Conservation (phyloP, 2,329 filamentous ascomycete genomes). For the Colletotrichum tofieldiae region DNA sequence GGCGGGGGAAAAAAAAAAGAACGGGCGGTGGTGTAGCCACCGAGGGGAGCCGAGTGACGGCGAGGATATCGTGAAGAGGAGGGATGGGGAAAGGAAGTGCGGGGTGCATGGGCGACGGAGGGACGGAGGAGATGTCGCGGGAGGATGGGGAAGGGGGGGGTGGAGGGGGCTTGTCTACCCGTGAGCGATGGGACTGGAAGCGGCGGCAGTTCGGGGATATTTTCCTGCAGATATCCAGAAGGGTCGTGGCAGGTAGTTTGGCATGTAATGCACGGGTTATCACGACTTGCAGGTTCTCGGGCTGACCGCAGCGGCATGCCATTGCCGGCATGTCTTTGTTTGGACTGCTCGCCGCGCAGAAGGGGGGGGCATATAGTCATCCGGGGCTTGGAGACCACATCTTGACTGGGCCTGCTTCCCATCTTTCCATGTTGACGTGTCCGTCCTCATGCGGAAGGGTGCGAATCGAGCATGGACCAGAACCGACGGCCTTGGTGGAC, state of each 20-base stretch:
- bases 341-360: not conserved
- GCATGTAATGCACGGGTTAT: not conserved
- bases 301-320: not conserved
- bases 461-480: not conserved
- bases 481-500: no score
- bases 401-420: not conserved
- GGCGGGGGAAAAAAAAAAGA: not conserved
- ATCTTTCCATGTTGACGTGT: not conserved
- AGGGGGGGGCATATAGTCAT: not conserved
- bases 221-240: not conserved
- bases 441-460: not conserved
- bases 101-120: not conserved
- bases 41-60: not conserved
- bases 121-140: not conserved
- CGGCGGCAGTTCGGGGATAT: constrained; percentile 1
- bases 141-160: not conserved
- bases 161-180: not conserved
- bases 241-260: not conserved
- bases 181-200: not conserved
- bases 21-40: not conserved
- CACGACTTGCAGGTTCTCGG: not conserved
- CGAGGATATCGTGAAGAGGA: not conserved
- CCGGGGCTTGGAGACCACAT: not conserved
- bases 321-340: not conserved
- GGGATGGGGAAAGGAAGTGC: not conserved